Evolutionary conservation across 1,284 basidiomycete genomes (phyloP).

Genomic region (Tremellales sp.): DNA sequence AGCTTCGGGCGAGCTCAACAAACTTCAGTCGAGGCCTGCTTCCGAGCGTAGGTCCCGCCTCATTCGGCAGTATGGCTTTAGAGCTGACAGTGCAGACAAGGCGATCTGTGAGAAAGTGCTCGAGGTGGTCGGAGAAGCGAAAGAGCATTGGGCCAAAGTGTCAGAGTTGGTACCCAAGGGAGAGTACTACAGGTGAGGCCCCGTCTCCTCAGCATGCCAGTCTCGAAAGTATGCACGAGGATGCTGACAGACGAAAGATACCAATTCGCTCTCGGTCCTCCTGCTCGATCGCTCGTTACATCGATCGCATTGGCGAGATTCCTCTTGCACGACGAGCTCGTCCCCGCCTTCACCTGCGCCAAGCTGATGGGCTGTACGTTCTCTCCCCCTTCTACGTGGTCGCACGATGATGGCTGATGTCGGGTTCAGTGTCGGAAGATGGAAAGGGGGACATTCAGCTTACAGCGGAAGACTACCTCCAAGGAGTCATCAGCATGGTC

Average conservation of each 20-base stretch:
- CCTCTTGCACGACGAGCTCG: slow-evolving; percentile 43
- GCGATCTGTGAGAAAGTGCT: slow-evolving; percentile 35
- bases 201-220: background rate
- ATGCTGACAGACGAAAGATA: slow-evolving; percentile 23
- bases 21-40: slow-evolving; percentile 37
- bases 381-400: background rate
- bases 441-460: slow-evolving; percentile 39
- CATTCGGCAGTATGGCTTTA: background rate
- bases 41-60: slow-evolving; percentile 32
- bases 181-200: slow-evolving; percentile 43
- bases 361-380: slow-evolving; percentile 43
- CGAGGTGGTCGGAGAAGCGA: slow-evolving; percentile 26
- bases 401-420: background rate
- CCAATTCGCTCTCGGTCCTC: slow-evolving; percentile 37
- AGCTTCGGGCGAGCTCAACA: slow-evolving; percentile 42
- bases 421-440: slow-evolving; percentile 30
- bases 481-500: slow-evolving; percentile 48
- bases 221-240: background rate
- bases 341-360: slow-evolving; percentile 36
- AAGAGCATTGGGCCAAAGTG: slow-evolving; percentile 36
- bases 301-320: slow-evolving; percentile 42
- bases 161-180: slow-evolving; percentile 40
- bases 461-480: slow-evolving; percentile 48
- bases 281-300: slow-evolving; percentile 40
- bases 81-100: slow-evolving; percentile 20